These are phyloP conservation scores for Chenopodium quinoa DNA, from an alignment of 148 eudicot species.

Conservation along the genomic window DNA sequence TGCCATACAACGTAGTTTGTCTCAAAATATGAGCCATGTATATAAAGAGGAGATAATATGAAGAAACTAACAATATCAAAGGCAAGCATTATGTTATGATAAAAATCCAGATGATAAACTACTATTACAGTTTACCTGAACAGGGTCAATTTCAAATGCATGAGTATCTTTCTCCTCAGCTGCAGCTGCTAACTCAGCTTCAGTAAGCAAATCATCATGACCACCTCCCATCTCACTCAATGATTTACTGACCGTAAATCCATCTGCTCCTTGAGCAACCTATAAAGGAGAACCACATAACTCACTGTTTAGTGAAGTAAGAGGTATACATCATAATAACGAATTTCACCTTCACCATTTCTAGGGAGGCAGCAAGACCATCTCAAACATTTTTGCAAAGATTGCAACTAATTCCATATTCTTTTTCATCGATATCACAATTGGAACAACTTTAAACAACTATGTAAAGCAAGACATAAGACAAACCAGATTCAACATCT, in stretches of 20 bases:
- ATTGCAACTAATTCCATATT: no score
- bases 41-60: neutral
- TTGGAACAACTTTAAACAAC: neutral
- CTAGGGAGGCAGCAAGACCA: neutral
- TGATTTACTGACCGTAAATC: conserved; percentile 69
- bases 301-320: neutral
- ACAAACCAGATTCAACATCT: neutral
- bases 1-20: neutral
- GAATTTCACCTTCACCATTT: neutral
- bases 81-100: conserved; percentile 1
- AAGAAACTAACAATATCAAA: neutral
- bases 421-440: no score
- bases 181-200: conserved; percentile 85
- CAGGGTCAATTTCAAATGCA: conserved; percentile 87
- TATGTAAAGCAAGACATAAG: neutral
- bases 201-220: conserved; percentile 78
- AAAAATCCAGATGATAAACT: neutral
- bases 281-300: conserved; percentile 25
- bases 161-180: conserved; percentile 98
- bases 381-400: no score
- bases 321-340: neutral
- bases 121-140: conserved; percentile 49
- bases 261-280: conserved; percentile 66
- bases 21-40: neutral
- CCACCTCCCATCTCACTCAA: conserved; percentile 59